Conservation (phyloP, 2,329 filamentous ascomycete genomes). For the Aureobasidium sp. region DNA sequence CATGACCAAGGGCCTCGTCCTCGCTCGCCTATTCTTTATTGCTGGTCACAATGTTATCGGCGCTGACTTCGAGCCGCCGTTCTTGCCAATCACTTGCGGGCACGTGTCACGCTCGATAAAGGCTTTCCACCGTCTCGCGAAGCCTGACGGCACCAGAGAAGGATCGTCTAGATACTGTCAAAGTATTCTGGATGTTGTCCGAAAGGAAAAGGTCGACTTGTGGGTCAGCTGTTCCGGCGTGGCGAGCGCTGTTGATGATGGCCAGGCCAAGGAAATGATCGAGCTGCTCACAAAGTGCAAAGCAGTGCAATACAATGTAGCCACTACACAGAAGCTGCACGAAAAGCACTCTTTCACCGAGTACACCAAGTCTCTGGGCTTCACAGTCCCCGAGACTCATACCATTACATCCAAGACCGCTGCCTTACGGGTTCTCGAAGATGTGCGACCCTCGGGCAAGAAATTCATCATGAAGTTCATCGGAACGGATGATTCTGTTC, state of each 20-base stretch:
- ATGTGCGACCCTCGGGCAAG: conserved; percentile 22
- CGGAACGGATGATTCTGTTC: conserved; percentile 51
- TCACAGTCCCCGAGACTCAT: conserved; percentile 39
- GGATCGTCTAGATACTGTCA: conserved; percentile 44
- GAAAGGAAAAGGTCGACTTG: conserved; percentile 53
- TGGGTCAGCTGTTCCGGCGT: conserved; percentile 71
- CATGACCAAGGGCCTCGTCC: conserved; percentile 60
- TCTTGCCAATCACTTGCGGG: conserved; percentile 35
- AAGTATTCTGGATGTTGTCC: conserved; percentile 50
- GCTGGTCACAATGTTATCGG: conserved; percentile 63
- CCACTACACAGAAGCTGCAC: conserved; percentile 50
- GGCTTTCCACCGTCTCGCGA: conserved; percentile 44
- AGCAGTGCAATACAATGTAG: conserved; percentile 54
- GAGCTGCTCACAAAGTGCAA: conserved; percentile 50
- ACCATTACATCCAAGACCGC: conserved; percentile 46
- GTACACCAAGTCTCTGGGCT: conserved; percentile 45
- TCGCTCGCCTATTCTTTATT: conserved; percentile 57
- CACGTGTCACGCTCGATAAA: conserved; percentile 50
- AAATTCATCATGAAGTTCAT: conserved; percentile 61
- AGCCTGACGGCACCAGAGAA: conserved; percentile 25
- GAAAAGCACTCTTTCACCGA: conserved; percentile 59
- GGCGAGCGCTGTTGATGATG: conserved; percentile 57
- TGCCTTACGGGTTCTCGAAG: conserved; percentile 45
- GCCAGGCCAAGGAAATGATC: conserved; percentile 52
- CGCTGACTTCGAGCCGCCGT: conserved; percentile 50